Evolutionary conservation across 2,329 filamentous ascomycete genomes (phyloP), one percentile per base, ranked within the genome.

Genomic region (Microsporum canis): DNA sequence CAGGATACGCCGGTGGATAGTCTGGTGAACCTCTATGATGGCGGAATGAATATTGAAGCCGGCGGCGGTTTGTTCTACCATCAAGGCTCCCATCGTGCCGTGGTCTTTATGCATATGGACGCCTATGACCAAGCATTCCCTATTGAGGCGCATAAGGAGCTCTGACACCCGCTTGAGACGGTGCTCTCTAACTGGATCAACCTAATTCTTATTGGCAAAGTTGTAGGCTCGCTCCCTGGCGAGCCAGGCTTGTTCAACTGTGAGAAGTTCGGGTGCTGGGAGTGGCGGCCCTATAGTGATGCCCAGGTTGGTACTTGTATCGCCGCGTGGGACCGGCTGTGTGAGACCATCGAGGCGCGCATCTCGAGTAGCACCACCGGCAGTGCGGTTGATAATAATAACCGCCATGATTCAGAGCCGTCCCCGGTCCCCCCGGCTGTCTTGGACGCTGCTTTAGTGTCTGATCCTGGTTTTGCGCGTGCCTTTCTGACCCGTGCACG

Each of bases 51-150:
- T n/a, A 29, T 27, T 14, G 31, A 57, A 38, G 57, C 56, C 34
- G 63, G 58, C 57, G 67, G 68, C 55, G 71, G 71, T 55, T 14
- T 75, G 51, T 60, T 71, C 59, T 73, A 73, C 62, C 66, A 69
- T 60, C 66, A 59, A 59, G 36, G 10, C 17, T 45, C 43, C 31
- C 57, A 59, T 59, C 63, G 61, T 6, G 66, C 64, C 36, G 60
- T 65, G 36, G 43, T 60, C 45, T 61, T 63, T 27, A 59, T 67
- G 56, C 33, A 63, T 43, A 57, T 63, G 36, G 59, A 62, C 33
- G 56, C 47, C 17, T 58, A 41, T 29, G 61, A 60, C 12, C 58
- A 1, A 55, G 60, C 63, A 23, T 62, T 63, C 23, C 68, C 66
- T 43, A 59, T 67, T 8, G 58, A 65, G 38, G 63, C 45, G 33